Conservation (phyloP, 2,329 filamentous ascomycete genomes). For the Penicillium frequentans region DNA sequence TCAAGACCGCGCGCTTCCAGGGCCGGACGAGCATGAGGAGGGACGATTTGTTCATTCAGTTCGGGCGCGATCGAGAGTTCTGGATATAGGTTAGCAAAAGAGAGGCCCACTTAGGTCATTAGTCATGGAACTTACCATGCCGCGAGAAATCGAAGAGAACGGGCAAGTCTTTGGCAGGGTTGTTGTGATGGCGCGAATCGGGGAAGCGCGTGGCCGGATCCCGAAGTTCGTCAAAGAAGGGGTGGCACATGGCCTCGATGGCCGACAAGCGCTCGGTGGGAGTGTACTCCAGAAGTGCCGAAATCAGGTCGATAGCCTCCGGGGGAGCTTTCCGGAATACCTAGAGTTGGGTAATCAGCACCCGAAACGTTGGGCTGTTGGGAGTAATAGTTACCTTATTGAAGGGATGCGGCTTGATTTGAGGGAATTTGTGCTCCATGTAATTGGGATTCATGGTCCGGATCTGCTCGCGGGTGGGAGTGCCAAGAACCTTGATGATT, state of each 20-base stretch:
- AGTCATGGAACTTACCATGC: slow-evolving; percentile 70
- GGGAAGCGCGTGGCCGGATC: slow-evolving; percentile 89
- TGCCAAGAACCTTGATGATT: slow-evolving; percentile 98
- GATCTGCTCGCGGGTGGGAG: slow-evolving; percentile 95
- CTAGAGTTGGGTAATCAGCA: slow-evolving; percentile 39
- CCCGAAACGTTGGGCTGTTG: not conserved
- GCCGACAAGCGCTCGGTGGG: slow-evolving; percentile 92
- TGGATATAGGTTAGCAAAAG: slow-evolving; percentile 40
- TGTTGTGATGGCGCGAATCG: slow-evolving; percentile 87
- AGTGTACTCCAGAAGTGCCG: slow-evolving; percentile 90
- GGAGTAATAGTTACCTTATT: slow-evolving; percentile 65
- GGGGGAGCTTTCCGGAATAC: slow-evolving; percentile 95
- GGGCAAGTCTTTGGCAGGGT: slow-evolving; percentile 77
- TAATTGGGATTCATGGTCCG: slow-evolving; percentile 99
- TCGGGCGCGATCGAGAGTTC: slow-evolving; percentile 94
- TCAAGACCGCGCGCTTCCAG: slow-evolving; percentile 79
- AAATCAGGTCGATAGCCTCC: slow-evolving; percentile 93
- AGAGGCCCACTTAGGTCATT: not conserved
- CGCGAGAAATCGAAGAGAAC: slow-evolving; percentile 88
- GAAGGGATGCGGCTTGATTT: slow-evolving; percentile 99
- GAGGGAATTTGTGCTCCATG: slow-evolving; percentile 99
- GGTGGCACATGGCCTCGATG: slow-evolving; percentile 95
- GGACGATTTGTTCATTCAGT: slow-evolving; percentile 85
- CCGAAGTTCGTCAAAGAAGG: slow-evolving; percentile 96
- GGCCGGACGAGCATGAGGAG: slow-evolving; percentile 72